Conservation (phyloP, 2,329 filamentous ascomycete genomes). For the Ophiosphaerella korrae region DNA sequence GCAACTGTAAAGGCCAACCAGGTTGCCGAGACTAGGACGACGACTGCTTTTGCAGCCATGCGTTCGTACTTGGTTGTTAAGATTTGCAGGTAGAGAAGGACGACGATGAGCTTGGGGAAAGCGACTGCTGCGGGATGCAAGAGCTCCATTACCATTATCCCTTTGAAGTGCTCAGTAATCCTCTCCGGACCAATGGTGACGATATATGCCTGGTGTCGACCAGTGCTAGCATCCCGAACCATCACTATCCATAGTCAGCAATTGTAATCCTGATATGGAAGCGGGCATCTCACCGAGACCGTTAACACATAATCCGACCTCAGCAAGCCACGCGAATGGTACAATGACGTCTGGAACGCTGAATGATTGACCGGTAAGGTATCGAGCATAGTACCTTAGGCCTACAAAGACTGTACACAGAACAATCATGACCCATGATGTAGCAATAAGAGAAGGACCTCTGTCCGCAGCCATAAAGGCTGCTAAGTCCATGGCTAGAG, state of each 20-base stretch:
- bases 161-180: constrained; percentile 27
- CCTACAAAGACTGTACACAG: constrained; percentile 26
- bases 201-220: constrained; percentile 28
- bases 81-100: constrained; percentile 30
- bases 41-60: constrained; percentile 21
- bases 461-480: constrained; percentile 22
- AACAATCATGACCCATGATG: constrained; percentile 22
- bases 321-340: constrained; percentile 28
- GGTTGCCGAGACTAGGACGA: constrained; percentile 22
- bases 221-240: constrained; percentile 28
- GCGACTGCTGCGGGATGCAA: constrained; percentile 33
- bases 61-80: constrained; percentile 33
- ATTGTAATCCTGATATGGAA: too few species aligned
- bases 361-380: constrained; percentile 19
- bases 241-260: constrained; percentile 18
- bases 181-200: constrained; percentile 15
- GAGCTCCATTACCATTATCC: constrained; percentile 29
- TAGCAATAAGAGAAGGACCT: constrained; percentile 18
- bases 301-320: constrained; percentile 24
- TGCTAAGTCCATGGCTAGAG: neutral
- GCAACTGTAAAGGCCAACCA: constrained; percentile 30
- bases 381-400: constrained; percentile 29
- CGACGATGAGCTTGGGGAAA: constrained; percentile 33
- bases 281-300: constrained; percentile 22
- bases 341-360: constrained; percentile 26